Conservation (phyloP, 208 protist species). For the Crithidia mellificae region DNA sequence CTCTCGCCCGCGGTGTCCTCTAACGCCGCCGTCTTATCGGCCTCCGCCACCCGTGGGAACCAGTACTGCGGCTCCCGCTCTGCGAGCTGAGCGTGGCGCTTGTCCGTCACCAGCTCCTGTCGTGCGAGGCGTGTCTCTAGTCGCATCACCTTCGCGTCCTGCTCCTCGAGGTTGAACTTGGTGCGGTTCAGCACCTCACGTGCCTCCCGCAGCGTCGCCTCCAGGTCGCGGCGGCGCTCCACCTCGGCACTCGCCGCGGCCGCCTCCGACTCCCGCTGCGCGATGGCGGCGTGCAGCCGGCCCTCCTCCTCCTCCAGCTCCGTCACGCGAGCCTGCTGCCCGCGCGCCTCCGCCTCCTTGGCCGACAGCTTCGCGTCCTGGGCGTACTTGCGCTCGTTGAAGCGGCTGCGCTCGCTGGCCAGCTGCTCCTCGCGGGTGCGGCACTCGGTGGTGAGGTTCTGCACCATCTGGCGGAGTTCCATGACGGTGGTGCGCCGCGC, state of each 20-base stretch:
- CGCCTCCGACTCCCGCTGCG: slow-evolving; percentile 41
- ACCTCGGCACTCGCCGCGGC: slow-evolving; percentile 48
- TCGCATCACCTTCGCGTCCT: slow-evolving; percentile 69
- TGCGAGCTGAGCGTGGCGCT: slow-evolving; percentile 63
- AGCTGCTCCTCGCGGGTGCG: slow-evolving; percentile 60
- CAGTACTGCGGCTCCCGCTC: slow-evolving; percentile 52
- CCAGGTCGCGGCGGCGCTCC: slow-evolving; percentile 48
- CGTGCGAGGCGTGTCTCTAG: slow-evolving; percentile 65
- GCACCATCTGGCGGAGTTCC: slow-evolving; percentile 66
- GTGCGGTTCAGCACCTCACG: slow-evolving; percentile 50
- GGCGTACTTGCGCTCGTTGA: slow-evolving; percentile 42
- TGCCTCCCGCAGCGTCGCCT: slow-evolving; percentile 40
- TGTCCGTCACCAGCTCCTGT: slow-evolving; percentile 59
- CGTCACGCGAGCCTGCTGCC: slow-evolving; percentile 50
- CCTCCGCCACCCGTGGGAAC: slow-evolving; percentile 56
- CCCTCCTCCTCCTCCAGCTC: slow-evolving; percentile 66
- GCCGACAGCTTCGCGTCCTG: slow-evolving; percentile 78
- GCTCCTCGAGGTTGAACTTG: slow-evolving; percentile 77
- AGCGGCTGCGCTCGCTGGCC: slow-evolving; percentile 43
- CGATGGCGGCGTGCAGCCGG: slow-evolving; percentile 43
- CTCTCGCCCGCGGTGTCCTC: slow-evolving; percentile 83
- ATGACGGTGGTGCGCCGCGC: slow-evolving; percentile 57
- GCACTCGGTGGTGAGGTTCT: slow-evolving; percentile 48
- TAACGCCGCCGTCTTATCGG: slow-evolving; percentile 35
- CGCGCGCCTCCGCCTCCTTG: slow-evolving; percentile 56